Evolutionary conservation across 2,329 filamentous ascomycete genomes (phyloP), one percentile per base, ranked within the genome.

Genomic region (Penicillium polonicum): DNA sequence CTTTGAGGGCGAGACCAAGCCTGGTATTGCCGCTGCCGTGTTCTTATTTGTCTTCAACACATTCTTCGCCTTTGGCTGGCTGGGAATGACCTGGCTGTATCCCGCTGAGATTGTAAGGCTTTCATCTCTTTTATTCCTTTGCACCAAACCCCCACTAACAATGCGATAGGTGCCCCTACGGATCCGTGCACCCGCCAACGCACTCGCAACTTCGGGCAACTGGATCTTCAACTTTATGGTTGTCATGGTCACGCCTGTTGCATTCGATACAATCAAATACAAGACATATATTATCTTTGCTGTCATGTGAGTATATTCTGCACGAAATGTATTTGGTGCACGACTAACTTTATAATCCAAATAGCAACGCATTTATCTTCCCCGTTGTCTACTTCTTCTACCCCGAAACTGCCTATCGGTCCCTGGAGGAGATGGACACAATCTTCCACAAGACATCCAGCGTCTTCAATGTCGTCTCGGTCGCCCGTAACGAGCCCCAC

Each of bases 391-490:
- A 84, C 72, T 81, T 83, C 70, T 83, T 85, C 75, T 84, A 83
- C 66, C 83, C 83, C 0, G 83, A 85, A 62, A 85, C 82, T 2
- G 82, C 81, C 8, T 81, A 80, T 60, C 80, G 82, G 17, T 82
- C 79, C 15, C 77, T 89, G 25, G 87, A 89, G 71, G 87, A 89
- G 70, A 84, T 89, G 70, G 87, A 89, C 64, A 79, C 82, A 56
- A 85, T 89, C 61, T 87, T 88, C 76, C 76, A 78, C 66, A 82
- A 82, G 58, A 79, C 78, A 4, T 69, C 68, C 27, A 79, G 74
- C 25, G 70, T 79, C 51, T 80, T 82, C 61, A 69, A 76, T 48
- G 74, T 80, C 2, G 79, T 83, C n/a, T 74, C 76, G 51, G 74
- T 82, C 36, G 82, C 83, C 1, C 70, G 74, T 15, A 72, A 83